Percentiles rank a stretch among this genome's conserved stretches.
Evolutionary conservation across 306 rosid species (phyloP).

Genomic region (Herpetospermum pedunculosum): DNA sequence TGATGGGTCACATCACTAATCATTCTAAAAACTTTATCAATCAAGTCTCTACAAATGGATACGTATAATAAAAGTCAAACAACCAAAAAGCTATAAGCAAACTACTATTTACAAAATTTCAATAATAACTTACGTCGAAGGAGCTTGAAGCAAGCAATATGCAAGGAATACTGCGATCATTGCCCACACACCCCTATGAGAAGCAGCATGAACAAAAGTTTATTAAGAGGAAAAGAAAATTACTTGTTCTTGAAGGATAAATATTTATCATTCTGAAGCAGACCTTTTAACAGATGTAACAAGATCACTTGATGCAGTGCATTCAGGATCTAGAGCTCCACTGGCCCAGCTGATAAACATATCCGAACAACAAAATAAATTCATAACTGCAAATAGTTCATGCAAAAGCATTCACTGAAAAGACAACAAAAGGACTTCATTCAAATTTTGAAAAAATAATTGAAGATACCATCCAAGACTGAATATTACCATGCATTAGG

Average conservation of each 20-base stretch:
- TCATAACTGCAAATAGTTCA: neutral
- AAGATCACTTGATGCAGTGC: conserved; percentile 73
- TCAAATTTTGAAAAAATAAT: neutral
- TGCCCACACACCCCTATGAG: conserved; percentile 91
- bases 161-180: conserved; percentile 97
- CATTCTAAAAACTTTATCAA: neutral
- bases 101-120: neutral
- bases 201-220: conserved; percentile 10
- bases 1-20: neutral
- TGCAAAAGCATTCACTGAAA: neutral
- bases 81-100: neutral
- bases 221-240: neutral
- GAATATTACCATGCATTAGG: conserved; percentile 9
- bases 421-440: neutral
- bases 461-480: neutral
- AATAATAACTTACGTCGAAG: conserved; percentile 68
- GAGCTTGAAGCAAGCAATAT: conserved; percentile 96
- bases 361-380: conserved; percentile 8
- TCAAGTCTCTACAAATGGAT: neutral
- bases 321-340: conserved; percentile 86
- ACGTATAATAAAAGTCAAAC: neutral
- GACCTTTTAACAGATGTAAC: conserved; percentile 91
- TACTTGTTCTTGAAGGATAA: neutral
- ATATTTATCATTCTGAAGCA: conserved; percentile 7
- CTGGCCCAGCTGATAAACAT: conserved; percentile 71